Conservation (phyloP, 202 grass and related monocot genomes). For the Schoenoplectus tabernaemontani region DNA sequence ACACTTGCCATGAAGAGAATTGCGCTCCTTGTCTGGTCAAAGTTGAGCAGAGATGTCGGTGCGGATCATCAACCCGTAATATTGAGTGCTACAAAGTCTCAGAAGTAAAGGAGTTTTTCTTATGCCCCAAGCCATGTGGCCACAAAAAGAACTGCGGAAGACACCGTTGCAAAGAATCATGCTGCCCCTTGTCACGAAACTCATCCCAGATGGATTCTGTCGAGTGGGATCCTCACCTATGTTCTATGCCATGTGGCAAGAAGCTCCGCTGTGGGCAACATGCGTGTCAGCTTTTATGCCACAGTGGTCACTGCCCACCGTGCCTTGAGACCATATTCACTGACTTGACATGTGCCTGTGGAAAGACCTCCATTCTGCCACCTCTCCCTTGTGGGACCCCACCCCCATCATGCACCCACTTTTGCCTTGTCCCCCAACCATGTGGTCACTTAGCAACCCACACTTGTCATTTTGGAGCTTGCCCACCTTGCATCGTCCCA, state of each 20-base stretch:
- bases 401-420: constrained; percentile 62
- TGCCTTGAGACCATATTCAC: constrained; percentile 88
- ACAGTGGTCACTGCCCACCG: constrained; percentile 72
- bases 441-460: constrained; percentile 74
- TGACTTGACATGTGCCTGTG: constrained; percentile 88
- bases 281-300: constrained; percentile 70
- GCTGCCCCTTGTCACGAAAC: constrained; percentile 51
- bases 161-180: constrained; percentile 80
- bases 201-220: constrained; percentile 29
- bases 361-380: constrained; percentile 71
- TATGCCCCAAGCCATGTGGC: constrained; percentile 78
- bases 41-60: constrained; percentile 76
- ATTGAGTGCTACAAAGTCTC: constrained; percentile 66
- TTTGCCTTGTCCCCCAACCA: constrained; percentile 56
- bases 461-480: constrained; percentile 88
- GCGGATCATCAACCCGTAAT: constrained; percentile 47
- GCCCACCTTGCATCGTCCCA: constrained; percentile 63
- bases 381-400: constrained; percentile 77
- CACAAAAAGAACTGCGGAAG: constrained; percentile 90
- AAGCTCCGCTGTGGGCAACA: constrained; percentile 88
- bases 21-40: constrained; percentile 60
- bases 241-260: constrained; percentile 82
- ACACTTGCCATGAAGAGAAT: constrained; percentile 63
- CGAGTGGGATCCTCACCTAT: constrained; percentile 69
- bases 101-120: constrained; percentile 35